Evolutionary conservation across 805 yeast genomes (phyloP).

Genomic region (Saccharomyces kudriavzevii): DNA sequence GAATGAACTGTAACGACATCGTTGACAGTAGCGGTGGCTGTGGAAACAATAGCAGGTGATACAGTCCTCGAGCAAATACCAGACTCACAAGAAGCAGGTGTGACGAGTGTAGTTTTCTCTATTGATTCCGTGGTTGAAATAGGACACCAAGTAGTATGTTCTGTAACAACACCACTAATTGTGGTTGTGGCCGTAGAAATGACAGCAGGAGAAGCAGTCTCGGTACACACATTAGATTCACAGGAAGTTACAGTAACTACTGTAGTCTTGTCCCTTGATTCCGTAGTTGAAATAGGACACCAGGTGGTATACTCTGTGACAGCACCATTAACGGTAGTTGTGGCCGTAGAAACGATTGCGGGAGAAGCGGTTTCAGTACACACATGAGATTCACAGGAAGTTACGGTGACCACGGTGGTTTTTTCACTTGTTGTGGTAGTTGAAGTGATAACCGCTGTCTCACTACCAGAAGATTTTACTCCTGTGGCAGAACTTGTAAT

Average conservation of each 20-base stretch:
- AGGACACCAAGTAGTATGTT: constrained; percentile 20
- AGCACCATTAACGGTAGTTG: constrained; percentile 25
- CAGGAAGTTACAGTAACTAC: constrained; percentile 24
- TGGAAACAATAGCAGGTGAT: constrained; percentile 25
- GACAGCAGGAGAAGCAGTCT: constrained; percentile 12
- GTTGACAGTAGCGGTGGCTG: constrained; percentile 26
- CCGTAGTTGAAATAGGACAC: constrained; percentile 20
- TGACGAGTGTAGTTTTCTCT: constrained; percentile 23
- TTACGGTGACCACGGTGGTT: constrained; percentile 28
- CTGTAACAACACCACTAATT: constrained; percentile 20
- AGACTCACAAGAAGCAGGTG: constrained; percentile 27
- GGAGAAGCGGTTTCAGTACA: constrained; percentile 25
- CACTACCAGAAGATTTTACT: no score
- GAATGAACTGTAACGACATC: constrained; percentile 30
- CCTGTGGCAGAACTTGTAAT: no score
- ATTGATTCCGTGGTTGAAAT: constrained; percentile 10
- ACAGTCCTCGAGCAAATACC: constrained; percentile 23
- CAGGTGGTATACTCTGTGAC: constrained; percentile 30
- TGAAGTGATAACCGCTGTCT: constrained; percentile 15
- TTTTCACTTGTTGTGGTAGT: constrained; percentile 14
- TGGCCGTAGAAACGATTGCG: constrained; percentile 26
- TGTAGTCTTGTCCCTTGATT: constrained; percentile 16
- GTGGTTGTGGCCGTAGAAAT: constrained; percentile 20
- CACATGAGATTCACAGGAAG: constrained; percentile 24
- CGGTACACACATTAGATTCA: constrained; percentile 11